These are phyloP conservation scores for Colletotrichum sp. DNA, from an alignment of 2,329 filamentous ascomycete species.

Conservation along the genomic window DNA sequence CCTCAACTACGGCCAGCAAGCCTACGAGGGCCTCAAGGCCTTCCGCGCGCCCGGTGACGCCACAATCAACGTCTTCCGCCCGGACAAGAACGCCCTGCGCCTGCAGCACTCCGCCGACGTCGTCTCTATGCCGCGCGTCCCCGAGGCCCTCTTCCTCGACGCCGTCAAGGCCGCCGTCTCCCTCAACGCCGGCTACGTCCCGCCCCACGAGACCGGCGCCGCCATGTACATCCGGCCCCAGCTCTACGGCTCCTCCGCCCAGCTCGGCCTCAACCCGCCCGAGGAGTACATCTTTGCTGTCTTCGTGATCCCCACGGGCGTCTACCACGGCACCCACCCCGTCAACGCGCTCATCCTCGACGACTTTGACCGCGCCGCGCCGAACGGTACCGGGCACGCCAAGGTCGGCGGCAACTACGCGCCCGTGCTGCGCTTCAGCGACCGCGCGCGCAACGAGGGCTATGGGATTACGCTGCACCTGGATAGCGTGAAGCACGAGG, in stretches of 20 bases:
- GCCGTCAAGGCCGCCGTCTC: constrained; percentile 82
- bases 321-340: constrained; percentile 89
- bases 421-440: constrained; percentile 86
- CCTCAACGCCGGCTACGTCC: constrained; percentile 89
- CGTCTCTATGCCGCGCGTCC: constrained; percentile 83
- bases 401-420: constrained; percentile 98
- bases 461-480: constrained; percentile 95
- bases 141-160: constrained; percentile 75
- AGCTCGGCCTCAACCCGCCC: constrained; percentile 84
- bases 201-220: constrained; percentile 85
- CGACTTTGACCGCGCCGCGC: constrained; percentile 92
- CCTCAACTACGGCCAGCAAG: constrained; percentile 97
- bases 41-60: constrained; percentile 78
- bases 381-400: constrained; percentile 86
- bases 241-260: constrained; percentile 85
- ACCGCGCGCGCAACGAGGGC: constrained; percentile 77
- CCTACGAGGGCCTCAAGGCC: constrained; percentile 97
- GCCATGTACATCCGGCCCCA: constrained; percentile 93
- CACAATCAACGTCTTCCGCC: constrained; percentile 85
- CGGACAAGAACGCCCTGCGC: constrained; percentile 81
- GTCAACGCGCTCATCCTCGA: constrained; percentile 90
- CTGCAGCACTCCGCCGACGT: constrained; percentile 85
- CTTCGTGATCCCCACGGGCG: constrained; percentile 88
- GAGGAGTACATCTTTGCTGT: constrained; percentile 94
- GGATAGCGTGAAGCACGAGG: constrained; percentile 81